phyloP scores from a whole-genome alignment of 257 asterid species.

The Osmanthus fragrans region DNA sequence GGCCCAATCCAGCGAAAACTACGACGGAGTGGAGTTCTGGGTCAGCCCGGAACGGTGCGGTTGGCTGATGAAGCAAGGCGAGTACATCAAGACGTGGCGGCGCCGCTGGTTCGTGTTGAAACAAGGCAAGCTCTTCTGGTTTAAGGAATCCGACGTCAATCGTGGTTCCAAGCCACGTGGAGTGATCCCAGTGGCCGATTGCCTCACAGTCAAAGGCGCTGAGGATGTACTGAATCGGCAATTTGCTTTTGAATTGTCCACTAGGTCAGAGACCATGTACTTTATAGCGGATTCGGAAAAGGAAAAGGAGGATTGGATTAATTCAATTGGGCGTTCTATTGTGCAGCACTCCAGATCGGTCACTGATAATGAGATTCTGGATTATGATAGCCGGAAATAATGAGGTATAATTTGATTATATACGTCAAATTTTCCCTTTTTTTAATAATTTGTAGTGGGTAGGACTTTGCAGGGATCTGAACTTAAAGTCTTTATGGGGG shows the following conservation, averaged over 20 bases:
- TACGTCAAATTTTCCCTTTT: background rate
- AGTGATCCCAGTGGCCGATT: conserved; percentile 67
- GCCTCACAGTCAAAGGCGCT: conserved; percentile 93
- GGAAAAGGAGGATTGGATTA: conserved; percentile 96
- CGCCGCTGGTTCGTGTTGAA: conserved; percentile 96
- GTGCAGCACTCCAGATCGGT: conserved; percentile 93
- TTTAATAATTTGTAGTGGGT: background rate
- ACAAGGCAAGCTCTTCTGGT: conserved; percentile 96
- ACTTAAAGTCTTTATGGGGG: background rate
- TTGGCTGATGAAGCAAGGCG: conserved; percentile 93
- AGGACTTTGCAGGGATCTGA: background rate
- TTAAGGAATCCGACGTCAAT: conserved; percentile 71
- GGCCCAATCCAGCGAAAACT: conserved; percentile 49
- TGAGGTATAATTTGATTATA: background rate
- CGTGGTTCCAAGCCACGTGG: conserved; percentile 85
- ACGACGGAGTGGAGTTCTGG: conserved; percentile 91
- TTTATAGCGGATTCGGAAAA: conserved; percentile 88
- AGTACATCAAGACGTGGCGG: conserved; percentile 96
- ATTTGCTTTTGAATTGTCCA: conserved; percentile 82
- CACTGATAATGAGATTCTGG: conserved; percentile 74
- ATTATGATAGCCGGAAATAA: conserved; percentile 59
- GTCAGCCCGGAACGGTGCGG: conserved; percentile 78
- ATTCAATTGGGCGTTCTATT: conserved; percentile 83
- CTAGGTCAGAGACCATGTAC: conserved; percentile 79
- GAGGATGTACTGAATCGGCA: conserved; percentile 83